Evolutionary conservation across 257 asterid species (phyloP).

Genomic region (Echites panduratus): DNA sequence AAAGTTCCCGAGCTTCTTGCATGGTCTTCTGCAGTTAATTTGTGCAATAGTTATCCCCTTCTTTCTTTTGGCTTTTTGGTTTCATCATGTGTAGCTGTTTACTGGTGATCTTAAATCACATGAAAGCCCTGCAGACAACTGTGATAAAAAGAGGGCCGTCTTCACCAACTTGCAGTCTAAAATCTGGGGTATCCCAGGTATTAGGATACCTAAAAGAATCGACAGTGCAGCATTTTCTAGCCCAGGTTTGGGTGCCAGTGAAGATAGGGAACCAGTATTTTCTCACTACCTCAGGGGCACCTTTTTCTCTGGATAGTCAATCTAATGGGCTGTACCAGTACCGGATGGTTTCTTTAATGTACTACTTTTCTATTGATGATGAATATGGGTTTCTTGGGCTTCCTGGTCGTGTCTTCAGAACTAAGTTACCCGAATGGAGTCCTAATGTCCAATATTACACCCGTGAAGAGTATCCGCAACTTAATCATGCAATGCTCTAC

Average conservation of each 20-base stretch:
- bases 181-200: slow-evolving; percentile 14
- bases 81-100: not conserved
- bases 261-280: slow-evolving; percentile 10
- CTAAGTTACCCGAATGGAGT: slow-evolving; percentile 28
- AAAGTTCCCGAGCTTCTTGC: too few species aligned
- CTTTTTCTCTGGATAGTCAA: slow-evolving; percentile 15
- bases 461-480: slow-evolving; percentile 24
- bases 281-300: slow-evolving; percentile 22
- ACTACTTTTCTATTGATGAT: slow-evolving; percentile 16
- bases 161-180: slow-evolving; percentile 2
- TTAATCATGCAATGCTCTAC: slow-evolving; percentile 14
- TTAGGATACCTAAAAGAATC: slow-evolving; percentile 16
- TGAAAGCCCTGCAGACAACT: not conserved
- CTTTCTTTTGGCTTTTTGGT: not conserved
- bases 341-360: slow-evolving; percentile 19
- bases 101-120: not conserved
- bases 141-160: not conserved
- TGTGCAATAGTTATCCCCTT: not conserved
- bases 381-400: slow-evolving; percentile 14
- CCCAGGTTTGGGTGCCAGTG: slow-evolving; percentile 27
- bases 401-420: slow-evolving; percentile 23
- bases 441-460: slow-evolving; percentile 25
- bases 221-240: slow-evolving; percentile 9
- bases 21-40: not conserved
- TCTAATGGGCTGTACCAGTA: slow-evolving; percentile 23